These are phyloP conservation scores for Heritiera littoralis DNA, from an alignment of 345 rosid genomes.

Conservation along the genomic window DNA sequence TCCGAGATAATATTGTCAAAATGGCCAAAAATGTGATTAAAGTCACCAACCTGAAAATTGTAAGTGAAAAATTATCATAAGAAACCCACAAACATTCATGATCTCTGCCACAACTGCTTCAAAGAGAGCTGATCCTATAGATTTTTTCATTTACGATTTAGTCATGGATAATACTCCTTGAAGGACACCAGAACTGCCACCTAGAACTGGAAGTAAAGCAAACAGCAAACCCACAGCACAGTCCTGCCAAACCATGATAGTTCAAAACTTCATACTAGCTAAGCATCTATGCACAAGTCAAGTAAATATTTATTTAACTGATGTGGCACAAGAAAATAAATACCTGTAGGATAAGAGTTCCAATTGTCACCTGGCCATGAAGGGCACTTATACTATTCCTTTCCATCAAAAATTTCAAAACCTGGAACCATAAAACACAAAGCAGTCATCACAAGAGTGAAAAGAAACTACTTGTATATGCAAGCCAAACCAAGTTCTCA, in stretches of 20 bases:
- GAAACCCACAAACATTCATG: constrained; percentile 1
- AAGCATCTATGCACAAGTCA: constrained; percentile 13
- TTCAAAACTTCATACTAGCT: constrained; percentile 21
- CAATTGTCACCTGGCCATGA: constrained; percentile 89
- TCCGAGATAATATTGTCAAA: constrained; percentile 68
- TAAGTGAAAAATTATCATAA: neutral
- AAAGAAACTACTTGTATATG: neutral
- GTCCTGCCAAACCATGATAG: constrained; percentile 49
- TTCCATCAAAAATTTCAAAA: constrained; percentile 90
- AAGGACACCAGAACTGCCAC: constrained; percentile 77
- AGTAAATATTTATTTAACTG: neutral
- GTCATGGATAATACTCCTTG: constrained; percentile 79
- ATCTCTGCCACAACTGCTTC: neutral
- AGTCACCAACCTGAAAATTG: constrained; percentile 55
- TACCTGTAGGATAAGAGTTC: constrained; percentile 93
- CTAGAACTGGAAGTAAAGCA: constrained; percentile 90
- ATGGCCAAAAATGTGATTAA: constrained; percentile 71
- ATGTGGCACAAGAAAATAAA: constrained; percentile 12
- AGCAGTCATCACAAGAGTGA: neutral
- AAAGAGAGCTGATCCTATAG: neutral
- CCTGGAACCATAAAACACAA: constrained; percentile 39
- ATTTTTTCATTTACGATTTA: constrained; percentile 61
- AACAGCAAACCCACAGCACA: constrained; percentile 96
- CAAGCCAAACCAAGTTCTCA: neutral
- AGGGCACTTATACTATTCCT: constrained; percentile 67